Evolutionary conservation across 768 basidiomycete genomes (phyloP).

Genomic region (Termitomyces sp.): DNA sequence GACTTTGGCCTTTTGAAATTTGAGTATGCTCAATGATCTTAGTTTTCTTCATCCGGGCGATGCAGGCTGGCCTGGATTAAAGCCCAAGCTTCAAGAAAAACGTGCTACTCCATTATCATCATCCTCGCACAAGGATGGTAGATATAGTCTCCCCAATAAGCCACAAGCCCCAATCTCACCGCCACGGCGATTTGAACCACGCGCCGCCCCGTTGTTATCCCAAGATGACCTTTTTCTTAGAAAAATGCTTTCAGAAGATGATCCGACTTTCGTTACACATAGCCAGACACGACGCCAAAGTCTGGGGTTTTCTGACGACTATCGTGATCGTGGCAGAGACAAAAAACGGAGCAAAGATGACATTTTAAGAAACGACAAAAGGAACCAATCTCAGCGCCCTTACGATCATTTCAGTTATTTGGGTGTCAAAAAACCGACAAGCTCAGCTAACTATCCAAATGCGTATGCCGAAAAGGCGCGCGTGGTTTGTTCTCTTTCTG

Average conservation of each 20-base stretch:
- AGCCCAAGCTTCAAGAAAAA: constrained; percentile 14
- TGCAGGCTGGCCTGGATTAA: constrained; percentile 30
- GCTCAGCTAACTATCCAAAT: not conserved
- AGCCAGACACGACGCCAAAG: constrained; percentile 4
- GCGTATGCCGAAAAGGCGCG: not conserved
- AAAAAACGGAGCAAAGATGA: constrained; percentile 5
- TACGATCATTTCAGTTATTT: constrained; percentile 9
- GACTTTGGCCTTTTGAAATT: not conserved
- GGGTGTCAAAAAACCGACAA: constrained; percentile 8
- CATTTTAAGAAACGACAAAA: constrained; percentile 1
- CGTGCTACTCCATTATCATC: constrained; percentile 3
- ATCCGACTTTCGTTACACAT: constrained; percentile 3
- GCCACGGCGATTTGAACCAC: constrained; percentile 14
- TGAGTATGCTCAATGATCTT: not conserved
- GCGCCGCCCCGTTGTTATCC: constrained; percentile 31
- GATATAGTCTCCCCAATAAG: constrained; percentile 3
- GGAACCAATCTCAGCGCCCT: constrained; percentile 6
- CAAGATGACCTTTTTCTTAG: constrained; percentile 38
- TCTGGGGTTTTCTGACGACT: constrained; percentile 2
- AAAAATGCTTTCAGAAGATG: constrained; percentile 22
- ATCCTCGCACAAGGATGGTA: constrained; percentile 1
- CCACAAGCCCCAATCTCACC: constrained; percentile 2
- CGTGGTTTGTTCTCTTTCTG: constrained; percentile 1
- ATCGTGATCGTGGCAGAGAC: constrained; percentile 6
- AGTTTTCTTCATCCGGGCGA: constrained; percentile 49